A percentile compares a stretch with the other conserved stretches of the same genome.
Evolutionary conservation across 306 rosid species (phyloP).

Genomic region (Chamaecrista fasciculata): DNA sequence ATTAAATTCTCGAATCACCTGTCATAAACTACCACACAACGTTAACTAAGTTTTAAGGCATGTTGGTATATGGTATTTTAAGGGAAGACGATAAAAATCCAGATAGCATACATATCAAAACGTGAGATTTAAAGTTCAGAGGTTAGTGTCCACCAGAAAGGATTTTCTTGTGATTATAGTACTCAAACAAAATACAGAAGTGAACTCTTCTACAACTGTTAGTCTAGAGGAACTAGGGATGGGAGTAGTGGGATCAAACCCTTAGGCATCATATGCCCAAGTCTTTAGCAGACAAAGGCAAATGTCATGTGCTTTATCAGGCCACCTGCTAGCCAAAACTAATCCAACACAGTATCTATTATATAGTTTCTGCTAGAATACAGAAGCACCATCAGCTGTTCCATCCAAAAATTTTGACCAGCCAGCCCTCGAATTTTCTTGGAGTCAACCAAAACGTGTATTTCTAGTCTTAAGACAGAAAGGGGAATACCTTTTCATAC

Average conservation of each 20-base stretch:
- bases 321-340: background rate
- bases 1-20: conserved; percentile 97
- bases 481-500: conserved; percentile 77
- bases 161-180: background rate
- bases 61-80: conserved; percentile 2
- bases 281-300: background rate
- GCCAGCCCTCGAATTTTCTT: conserved; percentile 8
- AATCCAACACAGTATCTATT: conserved; percentile 6
- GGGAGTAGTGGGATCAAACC: background rate
- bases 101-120: background rate
- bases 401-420: conserved; percentile 2
- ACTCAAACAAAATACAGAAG: background rate
- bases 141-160: conserved; percentile 5
- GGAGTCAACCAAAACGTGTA: conserved; percentile 5
- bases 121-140: conserved; percentile 1
- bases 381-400: conserved; percentile 6
- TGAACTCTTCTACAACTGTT: background rate
- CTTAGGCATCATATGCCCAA: background rate
- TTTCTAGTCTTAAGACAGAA: conserved; percentile 18
- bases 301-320: background rate
- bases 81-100: background rate
- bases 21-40: conserved; percentile 36
- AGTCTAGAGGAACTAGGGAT: background rate
- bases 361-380: background rate
- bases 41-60: conserved; percentile 38